Percentiles rank a stretch among this genome's conserved stretches.
These are phyloP conservation scores for Datura wrightii DNA, from an alignment of 257 asterid species.

Conservation along the genomic window DNA sequence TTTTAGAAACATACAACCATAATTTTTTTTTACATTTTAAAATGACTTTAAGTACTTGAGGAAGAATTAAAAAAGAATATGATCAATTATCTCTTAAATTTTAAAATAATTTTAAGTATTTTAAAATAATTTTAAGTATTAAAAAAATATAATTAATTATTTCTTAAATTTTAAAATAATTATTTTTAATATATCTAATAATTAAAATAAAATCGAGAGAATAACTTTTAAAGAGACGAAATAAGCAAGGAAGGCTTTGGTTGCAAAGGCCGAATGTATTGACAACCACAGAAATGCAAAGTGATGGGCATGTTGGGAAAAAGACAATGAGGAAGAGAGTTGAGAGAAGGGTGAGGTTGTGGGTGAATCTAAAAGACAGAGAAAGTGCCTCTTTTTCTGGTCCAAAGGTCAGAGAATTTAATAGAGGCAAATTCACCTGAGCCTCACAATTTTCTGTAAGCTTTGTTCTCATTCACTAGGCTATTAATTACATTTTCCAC, in stretches of 20 bases:
- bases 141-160: too few relatives aligned
- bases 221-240: background rate
- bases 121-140: too few relatives aligned
- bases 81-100: too few relatives aligned
- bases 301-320: background rate
- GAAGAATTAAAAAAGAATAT: too few relatives aligned
- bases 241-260: background rate
- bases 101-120: too few relatives aligned
- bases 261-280: background rate
- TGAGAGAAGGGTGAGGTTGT: background rate
- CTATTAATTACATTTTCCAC: background rate
- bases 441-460: background rate
- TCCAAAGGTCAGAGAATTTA: constrained; percentile 33
- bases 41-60: too few relatives aligned
- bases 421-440: constrained; percentile 13
- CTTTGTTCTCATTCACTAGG: background rate
- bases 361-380: background rate
- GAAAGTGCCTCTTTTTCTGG: constrained; percentile 26
- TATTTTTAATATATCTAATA: too few relatives aligned
- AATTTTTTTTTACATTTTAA: too few relatives aligned
- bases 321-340: background rate
- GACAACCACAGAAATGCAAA: background rate
- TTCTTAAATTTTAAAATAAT: too few relatives aligned
- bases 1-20: too few relatives aligned
- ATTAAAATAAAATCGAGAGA: too few relatives aligned